These are phyloP conservation scores for Zangia roseola DNA, from an alignment of 768 basidiomycete genomes.

Conservation along the genomic window DNA sequence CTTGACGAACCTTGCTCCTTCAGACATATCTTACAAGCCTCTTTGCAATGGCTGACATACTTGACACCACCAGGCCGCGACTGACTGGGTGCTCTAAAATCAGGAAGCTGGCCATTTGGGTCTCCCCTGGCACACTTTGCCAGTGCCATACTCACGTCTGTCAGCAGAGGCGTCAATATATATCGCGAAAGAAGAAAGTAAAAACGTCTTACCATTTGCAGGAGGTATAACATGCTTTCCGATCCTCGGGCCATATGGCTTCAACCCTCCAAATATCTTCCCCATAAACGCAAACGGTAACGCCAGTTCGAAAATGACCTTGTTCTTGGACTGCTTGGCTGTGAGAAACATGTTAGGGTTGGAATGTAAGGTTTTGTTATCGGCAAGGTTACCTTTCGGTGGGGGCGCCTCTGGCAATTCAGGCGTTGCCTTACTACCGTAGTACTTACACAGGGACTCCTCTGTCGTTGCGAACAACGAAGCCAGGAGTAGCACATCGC, in stretches of 20 bases:
- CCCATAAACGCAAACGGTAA: neutral
- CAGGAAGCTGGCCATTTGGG: neutral
- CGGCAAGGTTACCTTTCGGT: neutral
- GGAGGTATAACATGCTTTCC: neutral
- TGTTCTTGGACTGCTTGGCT: neutral
- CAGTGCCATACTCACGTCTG: slow-evolving; percentile 2
- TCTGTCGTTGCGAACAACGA: slow-evolving; percentile 5
- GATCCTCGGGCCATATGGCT: neutral
- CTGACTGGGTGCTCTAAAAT: neutral
- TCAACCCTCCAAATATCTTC: neutral
- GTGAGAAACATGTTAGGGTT: neutral
- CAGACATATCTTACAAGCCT: slow-evolving; percentile 2
- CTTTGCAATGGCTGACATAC: slow-evolving; percentile 5
- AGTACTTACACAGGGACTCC: neutral
- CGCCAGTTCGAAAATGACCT: neutral
- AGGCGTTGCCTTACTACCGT: neutral
- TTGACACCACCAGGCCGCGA: neutral
- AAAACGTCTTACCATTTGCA: neutral
- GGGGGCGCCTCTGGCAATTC: neutral
- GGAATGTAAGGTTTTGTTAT: neutral
- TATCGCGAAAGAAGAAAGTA: neutral
- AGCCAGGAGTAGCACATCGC: slow-evolving; percentile 13
- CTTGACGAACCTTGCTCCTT: slow-evolving; percentile 2
- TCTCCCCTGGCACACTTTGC: neutral
- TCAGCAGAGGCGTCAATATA: neutral